Conservation (phyloP, 176 grass and related monocot species). For the Avena eriantha region DNA sequence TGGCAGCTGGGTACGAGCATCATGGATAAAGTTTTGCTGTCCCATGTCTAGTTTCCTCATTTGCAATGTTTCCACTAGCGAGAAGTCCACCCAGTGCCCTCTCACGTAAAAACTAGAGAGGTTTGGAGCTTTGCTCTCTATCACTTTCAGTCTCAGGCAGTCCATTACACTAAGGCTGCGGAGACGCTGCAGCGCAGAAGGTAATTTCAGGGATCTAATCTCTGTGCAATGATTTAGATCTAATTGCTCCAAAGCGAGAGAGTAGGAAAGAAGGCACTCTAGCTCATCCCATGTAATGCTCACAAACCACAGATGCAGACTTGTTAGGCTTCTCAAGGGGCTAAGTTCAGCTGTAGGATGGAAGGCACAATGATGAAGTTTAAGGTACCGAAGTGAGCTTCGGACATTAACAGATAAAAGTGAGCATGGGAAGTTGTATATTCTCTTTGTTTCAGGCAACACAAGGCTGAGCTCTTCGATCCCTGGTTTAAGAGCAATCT, state of each 20-base stretch:
- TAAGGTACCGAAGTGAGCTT: background rate
- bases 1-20: background rate
- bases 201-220: background rate
- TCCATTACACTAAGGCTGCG: background rate
- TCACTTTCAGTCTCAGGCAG: background rate
- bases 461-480: slow-evolving; percentile 16
- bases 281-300: slow-evolving; percentile 24
- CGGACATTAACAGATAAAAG: background rate
- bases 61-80: slow-evolving; percentile 22
- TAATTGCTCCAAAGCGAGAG: background rate
- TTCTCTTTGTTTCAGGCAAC: background rate
- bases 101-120: background rate
- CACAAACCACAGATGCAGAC: background rate
- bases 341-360: slow-evolving; percentile 9
- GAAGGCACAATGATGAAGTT: slow-evolving; percentile 7
- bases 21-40: background rate
- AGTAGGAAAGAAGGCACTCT: background rate
- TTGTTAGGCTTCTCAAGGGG: slow-evolving; percentile 32
- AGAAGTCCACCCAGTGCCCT: background rate
- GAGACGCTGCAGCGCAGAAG: slow-evolving; percentile 11
- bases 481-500: slow-evolving; percentile 31
- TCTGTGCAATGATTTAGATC: background rate
- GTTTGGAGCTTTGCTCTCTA: slow-evolving; percentile 34
- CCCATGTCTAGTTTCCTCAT: background rate
- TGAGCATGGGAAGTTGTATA: slow-evolving; percentile 28